Evolutionary conservation across 495 filamentous ascomycete species (phyloP), one percentile per base, ranked within the genome.

Genomic region (Annulohypoxylon nitens): DNA sequence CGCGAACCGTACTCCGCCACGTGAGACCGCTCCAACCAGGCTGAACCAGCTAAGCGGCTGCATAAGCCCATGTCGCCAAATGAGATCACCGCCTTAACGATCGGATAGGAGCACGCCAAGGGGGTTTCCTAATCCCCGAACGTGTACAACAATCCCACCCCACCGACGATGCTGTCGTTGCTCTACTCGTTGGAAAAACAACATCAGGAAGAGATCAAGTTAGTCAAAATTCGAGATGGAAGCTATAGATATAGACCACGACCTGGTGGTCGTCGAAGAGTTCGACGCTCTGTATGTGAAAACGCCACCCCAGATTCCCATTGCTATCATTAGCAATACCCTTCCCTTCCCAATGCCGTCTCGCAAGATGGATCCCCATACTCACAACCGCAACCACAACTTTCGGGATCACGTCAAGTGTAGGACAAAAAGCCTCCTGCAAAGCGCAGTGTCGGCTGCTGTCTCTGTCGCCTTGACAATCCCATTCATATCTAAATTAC

Each of bases 271-370:
- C 33, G 80, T 81, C 45, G 82, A 84, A 14, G 83, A 86, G 70
- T 85, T 85, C 51, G 84, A 86, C 73, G 82, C 83, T 37, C 76
- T 86, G 83, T 85, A 76, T 63, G 79, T 73, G 51, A 68, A 76
- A 71, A 69, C 70, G 39, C 67, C 54, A 64, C 65, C 7, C 50
- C 58, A 33, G 66, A 65, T 25, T 47, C 64, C 43, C 45, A 33
- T 39, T 58, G n/a, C 57, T 58, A 25, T 25, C 20, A 20, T 10
- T 26, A 54, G 50, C 50, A 54, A 54, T 54, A 30, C 33, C n/a
- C 14, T 20, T n/a, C 8, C 12, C 34, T 11, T 33, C 14, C 11
- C 25, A 5, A 39, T 51, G 16, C 23, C n/a, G 30, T 47, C 43
- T 18, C 7, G 16, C 20, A 43, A 26, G 50, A 63, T 70, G 66